Base-by-base conservation (phyloP, 116 monocot genomes). In the Iris pallida region DNA sequence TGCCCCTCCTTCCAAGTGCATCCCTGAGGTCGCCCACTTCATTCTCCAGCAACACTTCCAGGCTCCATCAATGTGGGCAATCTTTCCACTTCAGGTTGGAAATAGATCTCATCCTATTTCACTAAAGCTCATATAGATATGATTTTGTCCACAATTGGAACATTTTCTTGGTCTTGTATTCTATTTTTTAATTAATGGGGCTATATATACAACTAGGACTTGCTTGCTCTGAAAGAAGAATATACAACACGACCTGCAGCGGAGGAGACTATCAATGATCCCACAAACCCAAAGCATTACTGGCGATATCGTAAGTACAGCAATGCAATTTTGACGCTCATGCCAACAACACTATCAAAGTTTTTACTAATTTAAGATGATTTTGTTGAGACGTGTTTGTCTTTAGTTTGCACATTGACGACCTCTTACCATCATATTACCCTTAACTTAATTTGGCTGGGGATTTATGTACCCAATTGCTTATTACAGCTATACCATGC, bases 181-280 rank as follows among this genome's bases (percentile, higher is more conserved):
- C 61, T n/a, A 60, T 60, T 3, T 60, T 60, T 41, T 12, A 42
- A 60, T 5, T 16, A 42, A 60, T 13, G 7, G 2, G 3, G 5
- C 15, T 18, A n/a, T 16, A 44, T 47, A 47, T 64, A 17, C 47
- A 16, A 20, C 44, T 79, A 94, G 94, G 94, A 94, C 60, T 71
- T 94, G 58, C 68, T 94, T 9, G 87, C 94, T 45, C 63, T 94
- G 57, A 94, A 83, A 83, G 90, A 90, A 65, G 83, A 90, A 68
- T 94, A 94, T 64, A 81, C 90, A 42, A 79, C 72, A 16, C 76
- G 87, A 63, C 87, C 94, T 46, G 87, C 87, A 66, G 61, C 16
- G 11, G 90, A 94, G 81, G 94, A 94, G 72, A 94, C 89, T 3
- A 94, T 94, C 57, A 94, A 94, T 47, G 90, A 94, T 75, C 94